A percentile compares a stretch with the other conserved stretches of the same genome.
Conservation (phyloP, 2,329 filamentous ascomycete species). For the Pseudopyricularia javanii region DNA sequence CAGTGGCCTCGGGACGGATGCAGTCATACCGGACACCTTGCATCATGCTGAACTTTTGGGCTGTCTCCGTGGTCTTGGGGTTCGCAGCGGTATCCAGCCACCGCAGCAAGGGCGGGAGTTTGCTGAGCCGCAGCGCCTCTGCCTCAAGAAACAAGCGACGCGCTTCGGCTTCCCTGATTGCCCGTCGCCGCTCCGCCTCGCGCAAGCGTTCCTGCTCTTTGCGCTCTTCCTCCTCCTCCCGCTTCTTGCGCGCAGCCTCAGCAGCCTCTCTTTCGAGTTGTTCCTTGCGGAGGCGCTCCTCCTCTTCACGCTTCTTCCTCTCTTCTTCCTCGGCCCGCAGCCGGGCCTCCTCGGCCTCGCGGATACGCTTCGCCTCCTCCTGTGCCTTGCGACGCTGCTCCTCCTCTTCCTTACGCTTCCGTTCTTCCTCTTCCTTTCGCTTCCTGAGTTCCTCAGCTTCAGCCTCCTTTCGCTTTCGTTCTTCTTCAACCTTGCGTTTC, state of each 20-base stretch:
- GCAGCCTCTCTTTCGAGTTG: constrained; percentile 34
- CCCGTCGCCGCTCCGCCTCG: constrained; percentile 28
- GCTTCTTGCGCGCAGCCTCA: constrained; percentile 34
- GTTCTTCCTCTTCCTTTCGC: constrained; percentile 21
- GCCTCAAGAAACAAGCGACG: constrained; percentile 39
- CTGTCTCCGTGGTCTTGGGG: constrained; percentile 35
- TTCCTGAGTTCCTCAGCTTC: constrained; percentile 17
- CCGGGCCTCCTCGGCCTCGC: constrained; percentile 16
- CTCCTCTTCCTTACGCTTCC: constrained; percentile 19
- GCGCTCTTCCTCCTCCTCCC: constrained; percentile 40
- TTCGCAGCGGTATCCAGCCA: constrained; percentile 45
- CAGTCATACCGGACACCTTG: constrained; percentile 54
- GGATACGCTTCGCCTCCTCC: constrained; percentile 16
- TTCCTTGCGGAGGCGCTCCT: constrained; percentile 30
- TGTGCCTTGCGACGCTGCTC: constrained; percentile 15
- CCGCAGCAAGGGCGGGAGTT: constrained; percentile 45
- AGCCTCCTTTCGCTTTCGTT: constrained; percentile 13
- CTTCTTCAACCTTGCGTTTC: constrained; percentile 16
- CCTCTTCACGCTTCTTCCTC: constrained; percentile 25
- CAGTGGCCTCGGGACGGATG: constrained; percentile 39
- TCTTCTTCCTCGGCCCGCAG: constrained; percentile 16
- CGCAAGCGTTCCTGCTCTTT: constrained; percentile 34
- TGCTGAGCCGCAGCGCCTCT: constrained; percentile 40
- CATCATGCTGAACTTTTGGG: constrained; percentile 41
- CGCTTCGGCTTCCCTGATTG: constrained; percentile 36